Base-by-base conservation (phyloP, 202 grass and related monocot species). In the Zoysia matrella region DNA sequence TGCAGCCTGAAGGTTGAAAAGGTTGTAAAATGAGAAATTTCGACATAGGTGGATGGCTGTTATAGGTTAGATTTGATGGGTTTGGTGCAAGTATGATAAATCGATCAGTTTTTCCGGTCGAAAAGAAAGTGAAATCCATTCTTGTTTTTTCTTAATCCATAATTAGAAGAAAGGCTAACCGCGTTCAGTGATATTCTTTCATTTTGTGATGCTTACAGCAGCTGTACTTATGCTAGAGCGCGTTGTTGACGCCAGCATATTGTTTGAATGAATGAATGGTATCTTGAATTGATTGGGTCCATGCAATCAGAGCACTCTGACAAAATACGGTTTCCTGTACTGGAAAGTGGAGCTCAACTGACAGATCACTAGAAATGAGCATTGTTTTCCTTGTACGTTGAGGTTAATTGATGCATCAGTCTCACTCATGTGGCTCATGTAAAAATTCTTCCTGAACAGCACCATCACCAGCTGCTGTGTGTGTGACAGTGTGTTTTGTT, bases 11-110 rank as follows among this genome's bases (percentile, higher is more conserved):
- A 63, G 56, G 72, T 8, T 15, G 48, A 72, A 60, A 8, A 8
- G 76, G 80, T 22, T 22, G 22, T 22, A 22, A 12, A 86, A 64
- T 10, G 45, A 60, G 57, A 60, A 69, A 69, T 63, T 47, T 60
- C 10, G 61, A 43, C 39, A 53, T 16, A 2, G 63, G 41, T 43
- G 7, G 61, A 49, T 80, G 67, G 52, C 60, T 64, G 47, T 66
- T 52, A 63, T 73, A 80, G 57, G 15, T 67, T 72, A 82, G 36
- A 45, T 79, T 73, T 51, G 53, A 73, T 18, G 71, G 75, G 8
- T 74, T 47, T 86, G 52, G 11, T 83, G 79, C 80, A 75, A 73
- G 86, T 83, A 86, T 75, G 80, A 80, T 51, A 83, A 66, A 52
- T 47, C 53, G 62, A 66, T 30, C 64, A 11, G 56, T 13, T 83